Percentiles rank a stretch among this genome's conserved stretches.
Evolutionary conservation across 805 yeast species (phyloP).

Genomic region (Starmerella cellae): DNA sequence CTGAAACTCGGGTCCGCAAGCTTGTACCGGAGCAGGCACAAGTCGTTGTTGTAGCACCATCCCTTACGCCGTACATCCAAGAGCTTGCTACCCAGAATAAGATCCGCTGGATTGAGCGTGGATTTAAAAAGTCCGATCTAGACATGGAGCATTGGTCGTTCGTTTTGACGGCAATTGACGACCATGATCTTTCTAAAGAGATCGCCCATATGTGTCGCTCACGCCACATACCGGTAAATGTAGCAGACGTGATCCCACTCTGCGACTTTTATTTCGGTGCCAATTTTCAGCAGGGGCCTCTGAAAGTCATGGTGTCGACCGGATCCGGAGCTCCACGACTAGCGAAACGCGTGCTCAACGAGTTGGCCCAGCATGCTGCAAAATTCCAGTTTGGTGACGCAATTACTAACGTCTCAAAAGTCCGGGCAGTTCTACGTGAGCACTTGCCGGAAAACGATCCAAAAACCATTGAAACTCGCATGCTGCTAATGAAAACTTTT

Average conservation of each 20-base stretch:
- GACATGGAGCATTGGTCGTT: slow-evolving; percentile 39
- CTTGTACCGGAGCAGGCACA: slow-evolving; percentile 56
- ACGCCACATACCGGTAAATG: slow-evolving; percentile 47
- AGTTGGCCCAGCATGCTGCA: slow-evolving; percentile 35
- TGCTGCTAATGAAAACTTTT: slow-evolving; percentile 55
- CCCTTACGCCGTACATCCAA: slow-evolving; percentile 35
- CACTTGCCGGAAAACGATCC: slow-evolving; percentile 20
- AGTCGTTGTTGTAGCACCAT: slow-evolving; percentile 49
- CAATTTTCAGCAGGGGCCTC: slow-evolving; percentile 53
- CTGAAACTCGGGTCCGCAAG: slow-evolving; percentile 53
- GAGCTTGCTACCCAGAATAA: slow-evolving; percentile 24
- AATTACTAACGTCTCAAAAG: slow-evolving; percentile 44
- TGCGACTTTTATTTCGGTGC: slow-evolving; percentile 84
- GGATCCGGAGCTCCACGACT: slow-evolving; percentile 73
- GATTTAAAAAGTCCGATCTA: slow-evolving; percentile 20
- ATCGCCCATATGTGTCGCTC: slow-evolving; percentile 41
- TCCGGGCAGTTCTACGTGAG: slow-evolving; percentile 40
- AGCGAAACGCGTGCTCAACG: slow-evolving; percentile 47
- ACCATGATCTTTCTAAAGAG: slow-evolving; percentile 42
- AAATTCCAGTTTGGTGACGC: slow-evolving; percentile 39
- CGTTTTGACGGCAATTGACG: slow-evolving; percentile 65
- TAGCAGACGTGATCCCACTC: slow-evolving; percentile 71
- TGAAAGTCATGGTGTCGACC: slow-evolving; percentile 72
- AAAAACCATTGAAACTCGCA: slow-evolving; percentile 39
- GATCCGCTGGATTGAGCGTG: slow-evolving; percentile 13